Base-by-base conservation (phyloP, 2,329 filamentous ascomycete genomes). In the Sarocladium oryzae region DNA sequence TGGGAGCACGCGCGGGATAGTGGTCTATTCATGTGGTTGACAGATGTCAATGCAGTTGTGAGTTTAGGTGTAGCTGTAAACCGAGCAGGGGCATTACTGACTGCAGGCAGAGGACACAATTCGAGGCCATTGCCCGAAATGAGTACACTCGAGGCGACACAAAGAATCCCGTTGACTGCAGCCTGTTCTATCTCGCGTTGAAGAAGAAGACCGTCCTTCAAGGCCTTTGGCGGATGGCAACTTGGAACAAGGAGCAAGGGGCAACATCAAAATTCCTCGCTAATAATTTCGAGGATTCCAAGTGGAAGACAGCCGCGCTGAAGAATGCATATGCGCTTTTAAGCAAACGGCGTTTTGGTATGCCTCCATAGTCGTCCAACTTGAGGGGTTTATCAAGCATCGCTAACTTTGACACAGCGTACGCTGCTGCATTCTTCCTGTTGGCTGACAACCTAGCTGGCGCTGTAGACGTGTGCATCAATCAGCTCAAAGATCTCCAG, bases 261-360 rank as follows among this genome's bases (percentile, higher is more conserved):
- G 83, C 86, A 0, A 99, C 93, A 0, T 81, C 85, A 54, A 83
- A 81, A 54, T 76, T 99, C 26, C 73, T 99, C 20, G 79, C 85
- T n/a, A 95, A 96, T 61, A 90, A 97, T 65, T 99, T 99, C 66
- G 77, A 82, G 3, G 88, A 96, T 55, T 78, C 84, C 1, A 86
- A 88, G 58, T 97, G 93, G 88, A 87, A 81, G 64, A 95, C 88
- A 1, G 83, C 89, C 4, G 93, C 93, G 0, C 72, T 95, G 54
- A 99, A 99, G 69, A 99, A 99, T 65, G 93, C 93, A 0, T 99
- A 96, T 68, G 92, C 93, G 2, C 69, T 99, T 51, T 84, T 99
- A 63, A 93, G 92, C 57, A 95, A 90, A 68, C 81, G 89, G 40
- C 79, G 93, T 48, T 96, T 96, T 65, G 81, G 86, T 89, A 45